phyloP scores from a whole-genome alignment of 371 early-diverging fungal species.

The Saksenaea vasiformis region DNA sequence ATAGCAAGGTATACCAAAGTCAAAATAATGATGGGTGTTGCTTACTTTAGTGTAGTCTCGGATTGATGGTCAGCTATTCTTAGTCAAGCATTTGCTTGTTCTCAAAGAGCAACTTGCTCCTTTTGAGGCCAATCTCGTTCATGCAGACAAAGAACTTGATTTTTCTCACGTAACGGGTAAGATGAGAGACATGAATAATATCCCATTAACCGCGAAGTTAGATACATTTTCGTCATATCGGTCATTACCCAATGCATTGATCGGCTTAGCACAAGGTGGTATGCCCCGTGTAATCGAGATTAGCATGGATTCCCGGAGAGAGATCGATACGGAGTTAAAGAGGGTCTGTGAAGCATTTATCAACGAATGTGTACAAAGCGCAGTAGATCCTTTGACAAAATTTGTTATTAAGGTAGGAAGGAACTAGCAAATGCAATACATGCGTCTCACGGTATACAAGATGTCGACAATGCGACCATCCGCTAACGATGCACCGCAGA shows the following conservation, averaged over 20 bases:
- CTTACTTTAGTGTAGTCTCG: slow-evolving; percentile 32
- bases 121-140: slow-evolving; percentile 75
- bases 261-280: slow-evolving; percentile 58
- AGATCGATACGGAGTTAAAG: slow-evolving; percentile 74
- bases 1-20: slow-evolving; percentile 26
- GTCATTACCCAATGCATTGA: slow-evolving; percentile 45
- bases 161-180: slow-evolving; percentile 63
- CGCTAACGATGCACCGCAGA: slow-evolving; percentile 16
- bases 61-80: slow-evolving; percentile 76
- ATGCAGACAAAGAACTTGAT: slow-evolving; percentile 70
- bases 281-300: slow-evolving; percentile 64
- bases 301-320: slow-evolving; percentile 57
- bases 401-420: slow-evolving; percentile 69
- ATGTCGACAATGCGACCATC: slow-evolving; percentile 28
- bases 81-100: slow-evolving; percentile 80
- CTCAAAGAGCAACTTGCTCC: slow-evolving; percentile 80
- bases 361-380: slow-evolving; percentile 59
- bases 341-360: slow-evolving; percentile 79
- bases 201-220: slow-evolving; percentile 3
- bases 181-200: not conserved
- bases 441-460: slow-evolving; percentile 26
- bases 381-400: slow-evolving; percentile 66
- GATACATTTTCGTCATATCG: slow-evolving; percentile 43
- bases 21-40: not conserved
- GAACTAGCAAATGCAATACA: slow-evolving; percentile 13